A percentile compares a stretch with the other conserved stretches of the same genome.
Conservation (phyloP, 1,284 basidiomycete species). For the Leccinum griseonigrum region DNA sequence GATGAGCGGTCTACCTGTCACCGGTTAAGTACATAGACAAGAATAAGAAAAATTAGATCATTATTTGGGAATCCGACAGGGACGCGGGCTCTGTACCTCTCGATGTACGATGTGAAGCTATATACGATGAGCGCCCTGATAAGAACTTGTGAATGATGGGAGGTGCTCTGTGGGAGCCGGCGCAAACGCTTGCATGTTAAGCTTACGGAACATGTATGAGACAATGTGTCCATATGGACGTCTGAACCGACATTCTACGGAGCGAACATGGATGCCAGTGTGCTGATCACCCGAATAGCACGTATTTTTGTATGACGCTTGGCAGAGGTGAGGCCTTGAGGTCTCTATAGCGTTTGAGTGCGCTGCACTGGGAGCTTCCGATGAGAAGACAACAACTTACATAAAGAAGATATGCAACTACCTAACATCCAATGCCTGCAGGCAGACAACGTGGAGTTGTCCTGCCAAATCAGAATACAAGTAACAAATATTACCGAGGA, state of each 20-base stretch:
- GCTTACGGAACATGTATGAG: constrained; percentile 8
- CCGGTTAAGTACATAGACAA: constrained; percentile 14
- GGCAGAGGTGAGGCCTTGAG: background rate
- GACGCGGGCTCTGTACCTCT: constrained; percentile 26
- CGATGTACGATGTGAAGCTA: constrained; percentile 35
- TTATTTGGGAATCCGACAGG: constrained; percentile 33
- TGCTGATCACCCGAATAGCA: background rate
- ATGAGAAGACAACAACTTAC: constrained; percentile 25
- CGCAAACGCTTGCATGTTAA: constrained; percentile 10
- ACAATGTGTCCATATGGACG: constrained; percentile 2
- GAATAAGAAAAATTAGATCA: constrained; percentile 21
- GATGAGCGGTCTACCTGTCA: constrained; percentile 25
- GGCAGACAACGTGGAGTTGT: constrained; percentile 61
- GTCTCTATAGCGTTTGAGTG: background rate
- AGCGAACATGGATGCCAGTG: background rate
- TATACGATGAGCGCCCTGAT: constrained; percentile 37
- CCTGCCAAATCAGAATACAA: constrained; percentile 33
- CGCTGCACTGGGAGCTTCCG: background rate
- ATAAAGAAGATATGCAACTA: constrained; percentile 32
- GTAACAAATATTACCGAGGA: constrained; percentile 33
- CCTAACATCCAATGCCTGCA: constrained; percentile 51
- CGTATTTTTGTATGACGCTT: background rate
- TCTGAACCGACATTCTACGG: background rate
- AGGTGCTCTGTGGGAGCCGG: constrained; percentile 32
- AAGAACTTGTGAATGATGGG: constrained; percentile 45